Evolutionary conservation across 805 yeast species (phyloP).

Genomic region (Debaryomyces hansenii): DNA sequence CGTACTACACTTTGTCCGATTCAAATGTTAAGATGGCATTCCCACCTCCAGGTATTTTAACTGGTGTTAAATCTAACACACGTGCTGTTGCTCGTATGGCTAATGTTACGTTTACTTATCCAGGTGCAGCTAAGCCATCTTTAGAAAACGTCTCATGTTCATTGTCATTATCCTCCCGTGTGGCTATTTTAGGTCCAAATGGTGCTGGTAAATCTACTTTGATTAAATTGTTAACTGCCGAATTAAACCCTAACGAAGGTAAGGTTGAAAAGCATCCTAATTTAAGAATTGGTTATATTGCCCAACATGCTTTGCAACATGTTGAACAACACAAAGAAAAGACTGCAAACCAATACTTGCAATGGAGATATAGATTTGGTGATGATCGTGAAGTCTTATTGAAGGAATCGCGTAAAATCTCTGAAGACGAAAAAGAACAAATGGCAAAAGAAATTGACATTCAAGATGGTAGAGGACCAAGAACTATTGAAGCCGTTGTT

Average conservation of each 20-base stretch:
- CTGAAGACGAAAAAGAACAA: conserved; percentile 69
- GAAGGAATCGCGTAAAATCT: conserved; percentile 88
- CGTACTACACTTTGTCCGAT: conserved; percentile 92
- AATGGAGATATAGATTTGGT: conserved; percentile 98
- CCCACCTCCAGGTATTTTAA: conserved; percentile 96
- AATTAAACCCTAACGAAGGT: conserved; percentile 81
- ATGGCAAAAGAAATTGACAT: conserved; percentile 78
- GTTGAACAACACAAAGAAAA: conserved; percentile 96
- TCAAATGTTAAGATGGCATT: conserved; percentile 93
- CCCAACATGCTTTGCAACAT: conserved; percentile 97
- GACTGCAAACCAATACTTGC: conserved; percentile 96
- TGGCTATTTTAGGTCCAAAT: conserved; percentile 94
- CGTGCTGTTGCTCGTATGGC: conserved; percentile 89
- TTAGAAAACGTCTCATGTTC: conserved; percentile 79
- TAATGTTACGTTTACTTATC: conserved; percentile 84
- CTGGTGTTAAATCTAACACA: conserved; percentile 96
- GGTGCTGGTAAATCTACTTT: conserved; percentile 99
- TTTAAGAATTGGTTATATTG: conserved; percentile 96
- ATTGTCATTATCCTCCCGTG: conserved; percentile 93
- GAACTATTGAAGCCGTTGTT: conserved; percentile 89
- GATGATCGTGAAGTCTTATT: conserved; percentile 95
- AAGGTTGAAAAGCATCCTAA: conserved; percentile 97
- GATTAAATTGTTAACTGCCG: conserved; percentile 91
- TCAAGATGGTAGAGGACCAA: conserved; percentile 84
- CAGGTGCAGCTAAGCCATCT: conserved; percentile 86